Evolutionary conservation across 2,329 filamentous ascomycete genomes (phyloP), one percentile per base, ranked within the genome.

Genomic region (Colletotrichum sp.): DNA sequence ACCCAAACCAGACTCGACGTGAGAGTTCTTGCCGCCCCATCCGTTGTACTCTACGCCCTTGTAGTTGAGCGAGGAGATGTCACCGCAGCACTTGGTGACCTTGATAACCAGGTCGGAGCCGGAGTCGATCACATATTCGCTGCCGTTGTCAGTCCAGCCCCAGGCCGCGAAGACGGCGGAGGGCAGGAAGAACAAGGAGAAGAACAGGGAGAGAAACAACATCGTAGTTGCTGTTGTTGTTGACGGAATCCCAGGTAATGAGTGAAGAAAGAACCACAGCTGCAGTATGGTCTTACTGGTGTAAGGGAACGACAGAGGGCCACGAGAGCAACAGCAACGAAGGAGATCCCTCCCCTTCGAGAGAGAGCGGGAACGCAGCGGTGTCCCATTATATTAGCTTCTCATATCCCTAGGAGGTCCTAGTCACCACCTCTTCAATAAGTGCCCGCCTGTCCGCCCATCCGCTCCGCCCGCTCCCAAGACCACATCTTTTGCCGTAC

Each of bases 81-180:
- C 83, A 21, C 83, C 83, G 69, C 80, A 83, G 15, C 79, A 80
- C 77, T 84, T 84, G 76, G 80, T 83, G 62, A 84, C 82, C 49
- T 81, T 82, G 76, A 85, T 83, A 36, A 84, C 80, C 8, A 85
- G 79, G 13, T 79, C 78, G 6, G 82, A 77, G 1, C 83, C 82
- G 21, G 80, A 81, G 75, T 82, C 85, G 49, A 86, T 84, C n/a
- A 85, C 82, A 76, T 85, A 86, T 75, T 85, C 84, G 44, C 79
- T 82, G 28, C 81, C 83, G 67, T 83, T 80, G 28, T 87, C 85
- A 2, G 81, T 83, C 77, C 83, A 87, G 28, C 85, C 85, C 80
- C 83, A 87, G 8, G 81, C 83, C 39, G 85, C 85, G 6, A 82
- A 80, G 26, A 81, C 85, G 49, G 76, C 78, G 13, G 80, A 79